phyloP scores from a whole-genome alignment of 495 filamentous ascomycete genomes.

The Durotheca rogersii region DNA sequence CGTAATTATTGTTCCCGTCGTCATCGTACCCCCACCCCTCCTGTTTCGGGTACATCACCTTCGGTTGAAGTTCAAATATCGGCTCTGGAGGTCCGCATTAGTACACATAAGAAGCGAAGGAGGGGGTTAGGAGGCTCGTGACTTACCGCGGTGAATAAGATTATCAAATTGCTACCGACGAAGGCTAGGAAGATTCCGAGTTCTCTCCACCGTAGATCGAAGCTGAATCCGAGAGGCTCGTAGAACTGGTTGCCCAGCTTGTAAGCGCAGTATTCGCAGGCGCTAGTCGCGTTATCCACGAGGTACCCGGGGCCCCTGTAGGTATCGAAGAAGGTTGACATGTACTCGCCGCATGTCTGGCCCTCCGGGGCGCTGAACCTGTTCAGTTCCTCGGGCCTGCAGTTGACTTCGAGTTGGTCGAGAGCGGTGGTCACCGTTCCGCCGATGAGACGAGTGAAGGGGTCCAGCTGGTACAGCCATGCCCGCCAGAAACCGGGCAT shows the following conservation, averaged over 20 bases:
- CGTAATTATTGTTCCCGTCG: too few relatives aligned
- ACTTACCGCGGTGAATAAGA: conserved; percentile 70
- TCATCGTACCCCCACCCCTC: too few relatives aligned
- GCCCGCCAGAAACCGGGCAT: conserved; percentile 76
- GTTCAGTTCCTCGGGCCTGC: conserved; percentile 58
- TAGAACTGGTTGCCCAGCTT: conserved; percentile 79
- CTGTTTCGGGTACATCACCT: conserved; percentile 51
- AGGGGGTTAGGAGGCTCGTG: not conserved
- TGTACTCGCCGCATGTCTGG: conserved; percentile 70
- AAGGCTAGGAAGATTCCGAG: conserved; percentile 74
- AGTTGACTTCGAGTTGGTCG: conserved; percentile 62
- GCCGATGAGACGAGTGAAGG: conserved; percentile 78
- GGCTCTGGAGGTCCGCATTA: conserved; percentile 47
- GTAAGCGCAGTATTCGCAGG: conserved; percentile 77
- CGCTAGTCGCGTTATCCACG: conserved; percentile 58
- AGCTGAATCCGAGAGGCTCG: conserved; percentile 60
- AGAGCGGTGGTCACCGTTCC: conserved; percentile 78
- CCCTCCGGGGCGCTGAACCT: conserved; percentile 60
- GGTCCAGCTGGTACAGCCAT: conserved; percentile 82
- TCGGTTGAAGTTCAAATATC: conserved; percentile 66
- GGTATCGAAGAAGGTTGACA: conserved; percentile 67
- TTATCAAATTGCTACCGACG: conserved; percentile 71
- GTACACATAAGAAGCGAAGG: conserved; percentile 29
- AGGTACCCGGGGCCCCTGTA: conserved; percentile 70
- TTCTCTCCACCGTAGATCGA: conserved; percentile 72